Percentiles rank a stretch among this genome's conserved stretches.
phyloP scores from a whole-genome alignment of 805 yeast genomes.

The Wickerhamiella alocasiicola region DNA sequence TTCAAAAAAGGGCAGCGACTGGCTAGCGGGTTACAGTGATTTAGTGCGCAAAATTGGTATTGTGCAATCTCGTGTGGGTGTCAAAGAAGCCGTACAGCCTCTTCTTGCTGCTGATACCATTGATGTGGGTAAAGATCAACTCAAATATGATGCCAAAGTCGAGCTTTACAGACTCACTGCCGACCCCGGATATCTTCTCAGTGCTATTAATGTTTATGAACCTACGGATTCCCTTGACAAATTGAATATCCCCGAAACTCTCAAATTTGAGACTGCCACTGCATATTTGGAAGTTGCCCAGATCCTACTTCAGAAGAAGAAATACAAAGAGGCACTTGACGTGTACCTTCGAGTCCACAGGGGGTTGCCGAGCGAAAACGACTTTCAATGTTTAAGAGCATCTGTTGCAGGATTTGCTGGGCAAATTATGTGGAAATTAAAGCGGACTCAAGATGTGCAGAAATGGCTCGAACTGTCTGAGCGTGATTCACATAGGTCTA shows the following conservation, averaged over 20 bases:
- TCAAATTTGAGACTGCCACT: slow-evolving; percentile 11
- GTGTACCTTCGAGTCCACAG: slow-evolving; percentile 20
- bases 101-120: slow-evolving; percentile 22
- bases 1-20: slow-evolving; percentile 18
- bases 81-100: slow-evolving; percentile 21
- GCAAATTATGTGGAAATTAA: slow-evolving; percentile 22
- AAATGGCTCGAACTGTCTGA: slow-evolving; percentile 17
- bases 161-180: slow-evolving; percentile 16
- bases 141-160: slow-evolving; percentile 20
- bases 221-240: background rate
- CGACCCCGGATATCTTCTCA: slow-evolving; percentile 7
- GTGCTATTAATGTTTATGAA: slow-evolving; percentile 8
- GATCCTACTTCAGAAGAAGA: slow-evolving; percentile 12
- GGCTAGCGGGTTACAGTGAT: slow-evolving; percentile 28
- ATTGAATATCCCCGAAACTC: slow-evolving; percentile 4
- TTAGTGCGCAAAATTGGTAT: slow-evolving; percentile 24
- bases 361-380: slow-evolving; percentile 14
- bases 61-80: slow-evolving; percentile 15
- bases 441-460: slow-evolving; percentile 14
- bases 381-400: slow-evolving; percentile 17
- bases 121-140: slow-evolving; percentile 21
- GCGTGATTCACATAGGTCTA: slow-evolving; percentile 14
- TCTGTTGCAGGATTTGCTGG: slow-evolving; percentile 20
- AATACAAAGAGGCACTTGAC: slow-evolving; percentile 19
- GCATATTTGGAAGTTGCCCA: slow-evolving; percentile 21